Evolutionary conservation across 768 basidiomycete species (phyloP).

Genomic region (Lentinula sp.): DNA sequence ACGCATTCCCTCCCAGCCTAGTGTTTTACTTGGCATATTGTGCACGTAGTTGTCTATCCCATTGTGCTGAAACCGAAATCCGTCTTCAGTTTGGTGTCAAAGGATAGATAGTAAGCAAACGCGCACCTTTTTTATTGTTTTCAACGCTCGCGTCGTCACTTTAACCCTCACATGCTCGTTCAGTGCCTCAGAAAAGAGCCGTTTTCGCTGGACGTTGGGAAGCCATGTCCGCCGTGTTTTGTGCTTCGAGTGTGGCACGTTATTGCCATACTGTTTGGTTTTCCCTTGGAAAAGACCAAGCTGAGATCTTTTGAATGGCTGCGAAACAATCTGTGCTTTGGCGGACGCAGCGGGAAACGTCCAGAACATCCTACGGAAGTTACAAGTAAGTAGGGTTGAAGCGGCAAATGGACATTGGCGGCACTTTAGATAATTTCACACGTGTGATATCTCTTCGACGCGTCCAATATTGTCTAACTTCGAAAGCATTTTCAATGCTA

Average conservation of each 20-base stretch:
- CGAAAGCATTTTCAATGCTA: background rate
- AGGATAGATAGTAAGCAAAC: background rate
- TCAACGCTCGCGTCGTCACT: conserved; percentile 69
- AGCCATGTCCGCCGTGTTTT: conserved; percentile 88
- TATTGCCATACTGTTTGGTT: conserved; percentile 78
- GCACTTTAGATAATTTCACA: background rate
- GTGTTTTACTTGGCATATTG: conserved; percentile 30
- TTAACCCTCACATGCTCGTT: conserved; percentile 56
- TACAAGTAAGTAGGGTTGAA: background rate
- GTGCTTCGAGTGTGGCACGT: conserved; percentile 82
- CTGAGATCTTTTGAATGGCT: conserved; percentile 77
- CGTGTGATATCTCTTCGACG: background rate
- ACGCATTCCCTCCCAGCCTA: conserved; percentile 42
- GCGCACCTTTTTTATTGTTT: conserved; percentile 77
- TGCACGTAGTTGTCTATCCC: conserved; percentile 67
- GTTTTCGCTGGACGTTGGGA: conserved; percentile 80
- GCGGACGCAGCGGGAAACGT: background rate
- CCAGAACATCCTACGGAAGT: background rate
- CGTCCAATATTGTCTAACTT: background rate
- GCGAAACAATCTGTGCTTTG: conserved; percentile 25
- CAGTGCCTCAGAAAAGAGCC: conserved; percentile 61
- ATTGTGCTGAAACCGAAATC: conserved; percentile 40
- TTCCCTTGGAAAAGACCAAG: conserved; percentile 81
- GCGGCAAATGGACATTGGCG: no score
- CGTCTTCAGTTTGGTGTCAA: background rate